Conservation (phyloP, 2,329 filamentous ascomycete genomes). For the Alternaria panax region DNA sequence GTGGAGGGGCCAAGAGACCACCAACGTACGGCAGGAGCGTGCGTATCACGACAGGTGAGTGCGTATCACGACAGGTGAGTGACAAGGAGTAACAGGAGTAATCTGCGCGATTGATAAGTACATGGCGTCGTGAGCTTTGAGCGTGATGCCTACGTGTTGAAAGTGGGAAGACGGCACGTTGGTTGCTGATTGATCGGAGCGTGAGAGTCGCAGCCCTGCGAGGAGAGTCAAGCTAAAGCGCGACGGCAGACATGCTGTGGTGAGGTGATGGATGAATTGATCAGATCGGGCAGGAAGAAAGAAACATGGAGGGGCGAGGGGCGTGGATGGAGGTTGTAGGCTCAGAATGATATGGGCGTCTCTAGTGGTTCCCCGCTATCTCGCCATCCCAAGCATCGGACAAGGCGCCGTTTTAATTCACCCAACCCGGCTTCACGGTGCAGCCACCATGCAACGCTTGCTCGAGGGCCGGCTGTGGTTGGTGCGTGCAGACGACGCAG, state of each 20-base stretch:
- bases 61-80: conserved; percentile 19
- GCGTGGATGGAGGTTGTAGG: conserved; percentile 36
- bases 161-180: conserved; percentile 5
- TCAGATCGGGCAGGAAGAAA: conserved; percentile 20
- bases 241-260: conserved; percentile 25
- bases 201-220: conserved; percentile 21
- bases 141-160: conserved; percentile 18
- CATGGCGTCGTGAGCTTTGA: conserved; percentile 3
- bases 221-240: conserved; percentile 36
- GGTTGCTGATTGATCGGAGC: conserved; percentile 33
- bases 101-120: conserved; percentile 29
- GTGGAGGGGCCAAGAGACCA: conserved; percentile 8
- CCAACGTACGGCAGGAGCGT: conserved; percentile 22
- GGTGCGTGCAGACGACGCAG: conserved; percentile 22
- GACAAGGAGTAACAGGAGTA: conserved; percentile 24
- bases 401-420: conserved; percentile 42
- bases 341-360: conserved; percentile 39
- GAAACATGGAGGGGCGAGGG: conserved; percentile 28
- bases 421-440: conserved; percentile 34
- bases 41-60: conserved; percentile 19
- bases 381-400: conserved; percentile 32
- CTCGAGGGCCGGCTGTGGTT: conserved; percentile 28
- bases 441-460: conserved; percentile 42
- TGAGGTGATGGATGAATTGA: conserved; percentile 1
- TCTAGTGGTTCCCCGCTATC: conserved; percentile 40